Base-by-base conservation (phyloP, 1,284 basidiomycete species). In the Melampsora occidentalis region DNA sequence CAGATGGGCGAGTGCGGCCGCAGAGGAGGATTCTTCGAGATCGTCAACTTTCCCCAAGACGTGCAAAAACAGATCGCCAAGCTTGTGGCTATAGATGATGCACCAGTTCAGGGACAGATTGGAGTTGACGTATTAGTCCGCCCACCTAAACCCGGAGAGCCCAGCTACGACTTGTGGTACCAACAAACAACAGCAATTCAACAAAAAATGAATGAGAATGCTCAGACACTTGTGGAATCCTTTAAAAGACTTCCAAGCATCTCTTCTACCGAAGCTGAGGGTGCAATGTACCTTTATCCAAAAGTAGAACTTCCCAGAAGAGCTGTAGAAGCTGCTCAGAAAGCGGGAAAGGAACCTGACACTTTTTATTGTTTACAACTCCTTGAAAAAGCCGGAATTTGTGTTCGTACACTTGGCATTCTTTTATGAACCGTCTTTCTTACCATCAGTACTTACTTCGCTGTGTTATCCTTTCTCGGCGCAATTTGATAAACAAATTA, bases 1-100 rank as follows among this genome's bases (percentile, higher is more conserved):
- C 92, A 96, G 78, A 89, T 88, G 59, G 94, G 94, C 78, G 94
- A 97, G 85, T 97, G 94, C 83, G 94, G 94, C 16, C 87, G 94
- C 49, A 87, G 94, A 71, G 94, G 94, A 53, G 94, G 94, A 2
- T 97, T 96, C 86, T 94, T 95, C 82, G 94, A 97, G 84, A 88
- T 89, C 81, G 87, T 88, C 79, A 97, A 97, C 85, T 86, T 97
- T 79, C 82, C 86, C 20, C 85, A 88, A 18, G 90, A 92, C 28
- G 87, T 96, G 78, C 85, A 90, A 78, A 91, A 91, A 46, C 87
- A 92, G 82, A 88, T 97, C 77, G 97, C 97, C 87, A 97, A 97
- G 86, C 93, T 97, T 89, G 92, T 93, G 69, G 90, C 88, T 80
- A 91, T 97, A 76, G 87, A 88, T 7, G 87, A 97, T 22, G 93